Evolutionary conservation across 257 asterid species (phyloP).

Genomic region (Ehretia macrophylla): DNA sequence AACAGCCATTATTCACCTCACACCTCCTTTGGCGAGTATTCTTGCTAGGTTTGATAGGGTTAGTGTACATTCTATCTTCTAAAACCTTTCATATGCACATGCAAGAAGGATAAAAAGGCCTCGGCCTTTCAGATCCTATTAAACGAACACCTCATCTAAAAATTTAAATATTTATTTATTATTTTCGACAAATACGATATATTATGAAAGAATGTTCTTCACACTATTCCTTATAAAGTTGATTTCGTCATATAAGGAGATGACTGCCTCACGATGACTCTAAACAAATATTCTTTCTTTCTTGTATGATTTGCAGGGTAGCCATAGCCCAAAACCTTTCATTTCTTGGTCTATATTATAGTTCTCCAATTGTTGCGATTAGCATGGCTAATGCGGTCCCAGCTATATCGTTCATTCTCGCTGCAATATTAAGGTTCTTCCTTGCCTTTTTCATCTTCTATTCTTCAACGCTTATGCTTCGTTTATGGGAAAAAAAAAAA

Average conservation of each 20-base stretch:
- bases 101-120: too few relatives aligned
- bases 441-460: neutral
- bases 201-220: too few relatives aligned
- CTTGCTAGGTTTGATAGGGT: constrained; percentile 72
- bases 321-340: constrained; percentile 69
- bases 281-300: neutral
- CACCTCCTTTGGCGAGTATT: constrained; percentile 42
- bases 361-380: constrained; percentile 80
- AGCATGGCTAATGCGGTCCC: constrained; percentile 70
- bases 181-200: too few relatives aligned
- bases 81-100: neutral
- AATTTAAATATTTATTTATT: too few relatives aligned
- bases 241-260: too few relatives aligned
- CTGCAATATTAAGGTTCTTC: constrained; percentile 51
- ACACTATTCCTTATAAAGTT: too few relatives aligned
- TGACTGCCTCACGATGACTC: neutral
- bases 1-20: constrained; percentile 37
- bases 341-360: constrained; percentile 64
- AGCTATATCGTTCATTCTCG: constrained; percentile 57
- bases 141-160: too few relatives aligned
- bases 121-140: too few relatives aligned
- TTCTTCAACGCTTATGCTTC: neutral
- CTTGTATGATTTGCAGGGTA: constrained; percentile 54
- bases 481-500: neutral
- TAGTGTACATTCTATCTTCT: constrained; percentile 6